phyloP scores from a whole-genome alignment of 768 basidiomycete species.

The Mycena filopes region DNA sequence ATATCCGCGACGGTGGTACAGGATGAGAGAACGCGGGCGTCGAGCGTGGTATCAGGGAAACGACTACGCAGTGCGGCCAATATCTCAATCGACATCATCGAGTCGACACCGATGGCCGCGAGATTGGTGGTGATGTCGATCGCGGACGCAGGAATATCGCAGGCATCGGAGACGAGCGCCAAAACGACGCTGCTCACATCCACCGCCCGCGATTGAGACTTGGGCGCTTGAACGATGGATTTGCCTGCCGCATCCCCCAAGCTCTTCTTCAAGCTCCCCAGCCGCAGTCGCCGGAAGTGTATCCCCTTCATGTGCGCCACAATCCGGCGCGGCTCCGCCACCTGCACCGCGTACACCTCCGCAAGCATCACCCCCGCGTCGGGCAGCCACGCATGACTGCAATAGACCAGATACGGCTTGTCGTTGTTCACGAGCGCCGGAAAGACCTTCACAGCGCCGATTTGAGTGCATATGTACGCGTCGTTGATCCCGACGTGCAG shows the following conservation, averaged over 20 bases:
- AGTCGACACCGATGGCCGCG: constrained; percentile 69
- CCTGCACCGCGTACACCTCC: constrained; percentile 62
- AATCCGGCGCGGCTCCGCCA: constrained; percentile 48
- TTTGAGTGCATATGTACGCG: constrained; percentile 71
- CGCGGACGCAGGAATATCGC: constrained; percentile 48
- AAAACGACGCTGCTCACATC: constrained; percentile 45
- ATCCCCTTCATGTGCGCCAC: constrained; percentile 69
- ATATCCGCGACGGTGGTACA: constrained; percentile 53
- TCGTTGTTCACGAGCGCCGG: constrained; percentile 53
- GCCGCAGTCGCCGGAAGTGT: constrained; percentile 65
- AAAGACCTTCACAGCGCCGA: constrained; percentile 60
- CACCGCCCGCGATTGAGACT: not conserved
- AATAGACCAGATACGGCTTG: constrained; percentile 62
- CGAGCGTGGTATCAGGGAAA: constrained; percentile 47
- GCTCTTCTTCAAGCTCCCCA: constrained; percentile 59
- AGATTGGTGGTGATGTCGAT: constrained; percentile 55
- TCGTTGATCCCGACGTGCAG: constrained; percentile 59
- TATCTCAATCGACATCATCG: constrained; percentile 71
- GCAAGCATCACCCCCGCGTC: constrained; percentile 58
- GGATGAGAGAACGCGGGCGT: constrained; percentile 43
- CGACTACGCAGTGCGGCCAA: constrained; percentile 46
- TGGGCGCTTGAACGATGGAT: not conserved
- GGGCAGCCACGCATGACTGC: constrained; percentile 54
- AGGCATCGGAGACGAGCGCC: constrained; percentile 53
- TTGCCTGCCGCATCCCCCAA: constrained; percentile 50